Base-by-base conservation (phyloP, 345 rosid species). In the Populus pruinosa region DNA sequence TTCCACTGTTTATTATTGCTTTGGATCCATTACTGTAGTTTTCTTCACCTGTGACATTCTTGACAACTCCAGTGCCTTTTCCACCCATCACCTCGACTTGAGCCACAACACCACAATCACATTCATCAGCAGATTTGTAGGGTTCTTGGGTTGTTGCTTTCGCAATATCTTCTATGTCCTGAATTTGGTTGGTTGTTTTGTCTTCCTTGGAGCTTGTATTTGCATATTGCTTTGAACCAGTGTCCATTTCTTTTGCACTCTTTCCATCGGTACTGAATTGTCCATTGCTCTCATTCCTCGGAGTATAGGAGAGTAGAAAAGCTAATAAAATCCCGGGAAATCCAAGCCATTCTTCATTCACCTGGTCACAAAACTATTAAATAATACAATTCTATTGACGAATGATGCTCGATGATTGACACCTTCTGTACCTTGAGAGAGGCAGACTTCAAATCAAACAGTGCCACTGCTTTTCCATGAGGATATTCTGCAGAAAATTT, bases 291-390 rank as follows among this genome's bases (percentile, higher is more conserved):
- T 41, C 53, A 71, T 59, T 70, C 23, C 27, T 47, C 21, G 55
- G 5, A 41, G 44, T 55, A 47, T 38, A 25, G 50, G 66, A 21
- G 59, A 75, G 69, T 67, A 82, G 39, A 74, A 75, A 71, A 6
- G 44, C 72, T 25, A 69, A 38, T 68, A 79, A 27, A 69, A 76
- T 69, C 63, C 71, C 55, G 1, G 82, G 80, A 55, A 79, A 41
- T 56, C 67, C 59, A 16, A 76, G 72, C 85, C 82, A 76, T 23
- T 79, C 81, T 62, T 82, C 80, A 66, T 68, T 82, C 49, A 76
- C 66, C 80, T 69, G 74, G 36, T 23, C 61, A 67, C 47, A 43
- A n/a, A 66, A 31, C 29, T 77, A 20, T 72, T 27, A 29, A 29
- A 0, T 8, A 53, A 43, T 8, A 56, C 8, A 1, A 17, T 41